These are phyloP conservation scores for Colletotrichum magnum DNA, from an alignment of 2,329 filamentous ascomycete genomes.

Conservation along the genomic window DNA sequence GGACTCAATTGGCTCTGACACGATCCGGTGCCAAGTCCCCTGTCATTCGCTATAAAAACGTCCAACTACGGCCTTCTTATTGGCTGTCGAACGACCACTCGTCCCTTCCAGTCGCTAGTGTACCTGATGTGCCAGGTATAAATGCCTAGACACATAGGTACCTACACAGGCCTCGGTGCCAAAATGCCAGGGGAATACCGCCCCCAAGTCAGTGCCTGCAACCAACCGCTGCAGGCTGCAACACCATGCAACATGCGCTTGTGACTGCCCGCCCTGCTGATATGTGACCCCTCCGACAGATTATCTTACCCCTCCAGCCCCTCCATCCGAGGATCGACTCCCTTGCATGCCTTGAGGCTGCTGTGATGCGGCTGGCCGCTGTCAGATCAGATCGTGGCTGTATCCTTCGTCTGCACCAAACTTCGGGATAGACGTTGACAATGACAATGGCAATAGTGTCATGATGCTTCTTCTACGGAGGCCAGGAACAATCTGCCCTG, in stretches of 20 bases:
- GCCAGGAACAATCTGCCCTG: too few species aligned
- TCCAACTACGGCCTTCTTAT: too few species aligned
- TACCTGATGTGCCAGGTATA: too few species aligned
- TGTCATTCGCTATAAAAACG: too few species aligned
- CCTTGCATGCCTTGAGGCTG: background rate
- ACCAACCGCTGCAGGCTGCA: conserved; percentile 7
- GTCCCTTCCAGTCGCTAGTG: too few species aligned
- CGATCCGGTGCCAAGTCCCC: too few species aligned
- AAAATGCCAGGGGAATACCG: conserved; percentile 2
- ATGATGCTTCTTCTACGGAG: too few species aligned
- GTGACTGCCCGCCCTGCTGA: too few species aligned
- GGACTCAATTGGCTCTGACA: too few species aligned
- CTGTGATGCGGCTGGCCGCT: background rate
- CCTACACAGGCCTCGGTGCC: background rate
- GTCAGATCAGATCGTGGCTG: background rate
- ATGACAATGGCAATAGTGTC: too few species aligned
- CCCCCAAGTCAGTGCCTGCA: background rate
- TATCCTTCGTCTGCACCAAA: background rate
- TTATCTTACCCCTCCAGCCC: conserved; percentile 19
- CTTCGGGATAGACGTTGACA: background rate
- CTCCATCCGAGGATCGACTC: conserved; percentile 3
- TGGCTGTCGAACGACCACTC: too few species aligned
- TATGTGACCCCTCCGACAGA: conserved; percentile 3
- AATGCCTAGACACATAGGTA: too few species aligned
- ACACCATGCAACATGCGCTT: conserved; percentile 23